Evolutionary conservation across 352 stramenopile genomes (phyloP).

Genomic region (Elongisporangium undulatum): DNA sequence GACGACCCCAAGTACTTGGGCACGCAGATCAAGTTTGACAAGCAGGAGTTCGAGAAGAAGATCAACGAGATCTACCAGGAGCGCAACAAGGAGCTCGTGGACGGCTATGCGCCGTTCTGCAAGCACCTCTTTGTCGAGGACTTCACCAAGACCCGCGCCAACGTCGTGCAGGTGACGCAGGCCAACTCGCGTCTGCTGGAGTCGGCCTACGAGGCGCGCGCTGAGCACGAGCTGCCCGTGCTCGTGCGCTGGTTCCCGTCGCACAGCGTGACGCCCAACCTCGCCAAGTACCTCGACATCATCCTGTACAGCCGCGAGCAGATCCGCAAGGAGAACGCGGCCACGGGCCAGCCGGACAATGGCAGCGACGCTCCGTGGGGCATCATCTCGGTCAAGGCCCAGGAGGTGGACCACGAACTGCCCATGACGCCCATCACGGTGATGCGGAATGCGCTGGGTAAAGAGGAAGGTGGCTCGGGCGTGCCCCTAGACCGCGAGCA

Average conservation of each 20-base stretch:
- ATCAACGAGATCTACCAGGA: constrained; percentile 81
- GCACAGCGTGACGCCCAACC: constrained; percentile 79
- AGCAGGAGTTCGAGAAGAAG: constrained; percentile 68
- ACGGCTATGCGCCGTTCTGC: constrained; percentile 97
- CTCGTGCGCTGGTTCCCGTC: constrained; percentile 90
- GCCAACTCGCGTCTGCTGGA: constrained; percentile 92
- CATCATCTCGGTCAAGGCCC: constrained; percentile 97
- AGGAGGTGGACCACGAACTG: constrained; percentile 94
- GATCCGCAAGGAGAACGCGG: constrained; percentile 95
- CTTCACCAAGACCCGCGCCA: constrained; percentile 87
- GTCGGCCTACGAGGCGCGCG: constrained; percentile 93
- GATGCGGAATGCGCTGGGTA: constrained; percentile 97
- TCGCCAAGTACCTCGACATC: constrained; percentile 96
- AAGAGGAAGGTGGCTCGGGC: constrained; percentile 89
- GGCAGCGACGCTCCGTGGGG: constrained; percentile 83
- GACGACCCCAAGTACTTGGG: constrained; percentile 74
- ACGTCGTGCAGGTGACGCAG: constrained; percentile 90
- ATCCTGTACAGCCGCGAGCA: constrained; percentile 98
- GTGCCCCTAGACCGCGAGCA: constrained; percentile 71
- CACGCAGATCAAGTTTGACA: constrained; percentile 68
- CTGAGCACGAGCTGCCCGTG: constrained; percentile 93
- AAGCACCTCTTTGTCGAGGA: constrained; percentile 98
- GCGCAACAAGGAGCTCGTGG: constrained; percentile 57
- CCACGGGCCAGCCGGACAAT: constrained; percentile 42
- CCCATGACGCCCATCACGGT: constrained; percentile 98